Evolutionary conservation across 345 rosid genomes (phyloP), one percentile per base, ranked within the genome.

Genomic region (Acer yangbiense): DNA sequence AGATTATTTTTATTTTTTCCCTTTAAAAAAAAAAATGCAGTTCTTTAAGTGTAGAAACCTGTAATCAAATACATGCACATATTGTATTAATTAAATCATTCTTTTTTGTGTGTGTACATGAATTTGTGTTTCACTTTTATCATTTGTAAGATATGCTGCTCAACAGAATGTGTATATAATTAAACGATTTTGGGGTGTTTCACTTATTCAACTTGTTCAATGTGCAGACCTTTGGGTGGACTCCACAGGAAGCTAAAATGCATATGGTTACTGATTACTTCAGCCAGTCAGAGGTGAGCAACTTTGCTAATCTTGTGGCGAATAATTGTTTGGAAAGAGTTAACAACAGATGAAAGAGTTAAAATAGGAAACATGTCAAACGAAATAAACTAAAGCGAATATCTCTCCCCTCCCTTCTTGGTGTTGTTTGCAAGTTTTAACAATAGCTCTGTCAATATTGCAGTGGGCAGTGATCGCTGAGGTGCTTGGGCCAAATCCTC

Each of bases 181-280:
- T 35, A 35, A 4, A 35, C 0, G 39, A 35, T 35, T 35, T 35
- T 35, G 6, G 39, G 39, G 39, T 35, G 39, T 73, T 63, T 75
- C 58, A 21, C 79, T 76, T 60, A 61, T 62, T 73, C 32, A 63
- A 57, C 79, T 82, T 82, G 60, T 77, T 79, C 75, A 63, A 73
- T 81, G 58, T 82, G 81, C 83, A 97, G 98, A 82, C 87, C 67
- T 93, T 89, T 89, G 98, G 94, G 52, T 97, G 99, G 99, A 85
- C 89, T 82, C 90, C 94, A 61, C 90, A 90, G 84, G 97, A 94
- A 88, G 98, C 98, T 82, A 89, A 83, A 71, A 71, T 93, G 89
- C 98, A 97, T 82, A 88, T 91, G 99, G 95, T 94, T 86, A 72
- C 89, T 43, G 93, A 94, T 87, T 90, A 89, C 86, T 97, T 97